Conservation (phyloP, 2,329 filamentous ascomycete species). For the Phoma herbarum region DNA sequence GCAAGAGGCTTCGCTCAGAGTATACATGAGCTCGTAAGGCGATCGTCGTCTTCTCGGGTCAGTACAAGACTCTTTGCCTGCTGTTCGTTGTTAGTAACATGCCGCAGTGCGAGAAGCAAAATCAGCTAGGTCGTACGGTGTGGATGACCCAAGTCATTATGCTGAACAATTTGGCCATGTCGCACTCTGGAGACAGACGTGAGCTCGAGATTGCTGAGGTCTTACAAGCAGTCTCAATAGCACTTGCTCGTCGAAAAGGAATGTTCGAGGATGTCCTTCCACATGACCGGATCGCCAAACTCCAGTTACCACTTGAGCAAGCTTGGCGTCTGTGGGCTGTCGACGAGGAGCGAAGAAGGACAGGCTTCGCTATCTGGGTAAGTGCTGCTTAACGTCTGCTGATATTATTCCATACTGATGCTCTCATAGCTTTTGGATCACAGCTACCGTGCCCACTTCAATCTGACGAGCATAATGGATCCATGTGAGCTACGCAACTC, state of each 20-base stretch:
- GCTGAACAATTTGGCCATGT: not conserved
- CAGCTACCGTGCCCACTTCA: not conserved
- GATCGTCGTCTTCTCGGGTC: not conserved
- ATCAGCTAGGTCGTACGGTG: not conserved
- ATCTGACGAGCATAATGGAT: not conserved
- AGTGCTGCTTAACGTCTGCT: not conserved
- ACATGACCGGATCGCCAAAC: not conserved
- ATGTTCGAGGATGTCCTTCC: not conserved
- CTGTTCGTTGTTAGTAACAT: not conserved
- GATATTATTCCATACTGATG: not conserved
- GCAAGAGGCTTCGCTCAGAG: not conserved
- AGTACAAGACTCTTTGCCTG: not conserved
- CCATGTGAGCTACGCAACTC: not conserved
- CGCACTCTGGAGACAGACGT: not conserved
- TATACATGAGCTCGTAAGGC: not conserved
- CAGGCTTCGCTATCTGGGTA: not conserved
- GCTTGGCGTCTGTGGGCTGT: not conserved
- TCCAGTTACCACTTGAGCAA: not conserved
- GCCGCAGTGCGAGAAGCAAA: not conserved
- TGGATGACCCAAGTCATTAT: not conserved
- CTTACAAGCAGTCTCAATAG: not conserved
- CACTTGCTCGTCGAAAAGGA: not conserved
- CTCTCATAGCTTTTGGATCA: not conserved
- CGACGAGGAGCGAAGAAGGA: not conserved
- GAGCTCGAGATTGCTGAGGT: not conserved